Conservation (phyloP, 805 yeast genomes). For the Blastobotrys peoriensis region DNA sequence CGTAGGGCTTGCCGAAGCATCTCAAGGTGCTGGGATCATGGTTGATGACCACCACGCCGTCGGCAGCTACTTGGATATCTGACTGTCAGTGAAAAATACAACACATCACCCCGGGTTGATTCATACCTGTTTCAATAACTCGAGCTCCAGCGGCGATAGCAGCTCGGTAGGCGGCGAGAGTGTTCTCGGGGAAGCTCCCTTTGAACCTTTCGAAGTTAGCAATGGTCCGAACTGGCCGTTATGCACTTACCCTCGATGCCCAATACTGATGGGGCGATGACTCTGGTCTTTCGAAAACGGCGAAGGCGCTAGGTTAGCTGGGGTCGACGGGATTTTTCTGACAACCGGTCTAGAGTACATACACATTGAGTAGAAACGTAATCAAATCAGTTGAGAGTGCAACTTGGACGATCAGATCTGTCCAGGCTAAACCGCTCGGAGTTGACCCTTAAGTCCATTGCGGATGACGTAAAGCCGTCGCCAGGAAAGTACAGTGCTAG, state of each 20-base stretch:
- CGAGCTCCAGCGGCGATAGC: conserved; percentile 38
- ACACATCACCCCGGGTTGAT: neutral
- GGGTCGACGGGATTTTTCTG: too few species aligned
- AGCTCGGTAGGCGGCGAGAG: conserved; percentile 17
- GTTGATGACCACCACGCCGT: conserved; percentile 48
- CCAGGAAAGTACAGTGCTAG: too few species aligned
- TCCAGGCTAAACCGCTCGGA: too few species aligned
- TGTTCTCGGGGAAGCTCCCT: conserved; percentile 26
- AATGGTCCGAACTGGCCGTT: neutral
- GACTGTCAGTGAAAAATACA: too few species aligned
- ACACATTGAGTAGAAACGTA: too few species aligned
- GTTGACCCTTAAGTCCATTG: too few species aligned
- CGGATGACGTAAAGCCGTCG: too few species aligned
- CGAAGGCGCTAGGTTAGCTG: too few species aligned
- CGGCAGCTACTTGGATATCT: conserved; percentile 49
- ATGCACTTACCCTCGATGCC: conserved; percentile 23
- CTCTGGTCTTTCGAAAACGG: too few species aligned
- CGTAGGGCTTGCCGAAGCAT: conserved; percentile 37
- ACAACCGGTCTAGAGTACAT: too few species aligned
- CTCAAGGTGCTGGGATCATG: conserved; percentile 50
- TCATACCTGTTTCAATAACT: conserved; percentile 41
- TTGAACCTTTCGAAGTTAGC: conserved; percentile 20
- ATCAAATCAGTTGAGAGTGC: too few species aligned
- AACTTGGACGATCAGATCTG: too few species aligned
- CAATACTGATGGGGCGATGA: conserved; percentile 19